Conservation (phyloP, 2,329 filamentous ascomycete genomes). For the Paramyrothecium roridum region DNA sequence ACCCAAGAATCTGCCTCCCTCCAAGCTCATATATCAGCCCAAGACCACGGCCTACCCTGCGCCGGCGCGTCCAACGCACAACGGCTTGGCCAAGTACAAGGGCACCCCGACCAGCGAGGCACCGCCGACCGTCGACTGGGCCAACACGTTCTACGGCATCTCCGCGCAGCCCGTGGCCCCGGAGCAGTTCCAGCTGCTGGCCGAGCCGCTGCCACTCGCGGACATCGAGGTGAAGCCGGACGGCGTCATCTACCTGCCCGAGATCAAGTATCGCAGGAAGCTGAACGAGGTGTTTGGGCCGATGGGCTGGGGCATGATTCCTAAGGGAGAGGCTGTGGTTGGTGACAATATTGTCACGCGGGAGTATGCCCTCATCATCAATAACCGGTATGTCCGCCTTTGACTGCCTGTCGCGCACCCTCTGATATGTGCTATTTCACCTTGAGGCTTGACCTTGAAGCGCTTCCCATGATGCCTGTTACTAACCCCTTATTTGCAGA, state of each 20-base stretch:
- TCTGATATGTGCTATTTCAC: not conserved
- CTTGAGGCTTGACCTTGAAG: too few relatives aligned
- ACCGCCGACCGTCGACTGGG: conserved; percentile 63
- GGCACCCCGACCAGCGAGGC: not conserved
- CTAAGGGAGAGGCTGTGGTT: conserved; percentile 79
- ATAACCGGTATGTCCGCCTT: conserved; percentile 66
- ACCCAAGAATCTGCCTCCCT: not conserved
- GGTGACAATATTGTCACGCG: conserved; percentile 79
- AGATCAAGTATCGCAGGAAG: conserved; percentile 95
- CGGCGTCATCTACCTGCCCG: conserved; percentile 91
- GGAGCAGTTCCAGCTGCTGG: conserved; percentile 66
- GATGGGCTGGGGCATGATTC: conserved; percentile 92
- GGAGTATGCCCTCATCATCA: conserved; percentile 87
- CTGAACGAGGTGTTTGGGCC: conserved; percentile 90
- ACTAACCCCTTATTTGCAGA: conserved; percentile 40
- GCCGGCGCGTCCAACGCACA: not conserved
- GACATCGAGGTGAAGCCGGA: conserved; percentile 98
- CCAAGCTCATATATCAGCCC: conserved; percentile 4
- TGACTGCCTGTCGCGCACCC: not conserved
- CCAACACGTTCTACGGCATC: conserved; percentile 77
- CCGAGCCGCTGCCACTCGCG: conserved; percentile 61
- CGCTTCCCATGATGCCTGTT: not conserved
- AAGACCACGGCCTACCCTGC: conserved; percentile 10
- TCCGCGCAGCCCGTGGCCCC: conserved; percentile 66
- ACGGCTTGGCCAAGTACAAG: not conserved